Percentiles rank a stretch among this genome's conserved stretches.
phyloP scores from a whole-genome alignment of 768 basidiomycete genomes.

The Coprinopsis strossmayeri region DNA sequence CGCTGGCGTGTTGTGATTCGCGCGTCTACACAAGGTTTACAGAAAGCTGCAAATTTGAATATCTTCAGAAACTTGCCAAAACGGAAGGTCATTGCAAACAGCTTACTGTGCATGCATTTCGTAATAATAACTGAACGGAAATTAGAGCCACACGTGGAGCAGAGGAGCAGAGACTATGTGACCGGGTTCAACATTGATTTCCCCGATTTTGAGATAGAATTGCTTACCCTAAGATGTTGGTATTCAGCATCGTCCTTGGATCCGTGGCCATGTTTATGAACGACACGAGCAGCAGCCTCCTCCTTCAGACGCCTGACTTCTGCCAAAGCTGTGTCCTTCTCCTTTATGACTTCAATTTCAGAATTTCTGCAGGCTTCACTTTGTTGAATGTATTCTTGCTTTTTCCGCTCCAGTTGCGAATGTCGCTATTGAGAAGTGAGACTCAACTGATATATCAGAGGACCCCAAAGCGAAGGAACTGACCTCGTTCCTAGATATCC shows the following conservation, averaged over 20 bases:
- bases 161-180: conserved; percentile 71
- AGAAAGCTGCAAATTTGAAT: conserved; percentile 57
- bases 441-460: no score
- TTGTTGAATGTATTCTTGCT: no score
- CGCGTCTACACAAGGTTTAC: conserved; percentile 78
- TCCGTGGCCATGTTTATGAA: conserved; percentile 18
- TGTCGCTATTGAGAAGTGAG: no score
- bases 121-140: conserved; percentile 78
- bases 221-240: conserved; percentile 53
- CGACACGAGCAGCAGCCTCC: conserved; percentile 23
- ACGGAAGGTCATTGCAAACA: conserved; percentile 5
- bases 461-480: no score
- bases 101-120: conserved; percentile 94
- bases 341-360: conserved; percentile 22
- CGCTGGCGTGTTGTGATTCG: conserved; percentile 86
- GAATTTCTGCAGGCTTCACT: no score
- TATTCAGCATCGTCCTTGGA: conserved; percentile 37
- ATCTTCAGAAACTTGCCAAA: background rate
- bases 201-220: background rate
- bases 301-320: conserved; percentile 41
- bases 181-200: background rate
- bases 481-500: no score
- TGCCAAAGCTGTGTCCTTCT: conserved; percentile 34
- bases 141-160: conserved; percentile 76
- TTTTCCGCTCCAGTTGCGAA: no score